phyloP scores from a whole-genome alignment of 306 rosid genomes.

The Cercis canadensis region DNA sequence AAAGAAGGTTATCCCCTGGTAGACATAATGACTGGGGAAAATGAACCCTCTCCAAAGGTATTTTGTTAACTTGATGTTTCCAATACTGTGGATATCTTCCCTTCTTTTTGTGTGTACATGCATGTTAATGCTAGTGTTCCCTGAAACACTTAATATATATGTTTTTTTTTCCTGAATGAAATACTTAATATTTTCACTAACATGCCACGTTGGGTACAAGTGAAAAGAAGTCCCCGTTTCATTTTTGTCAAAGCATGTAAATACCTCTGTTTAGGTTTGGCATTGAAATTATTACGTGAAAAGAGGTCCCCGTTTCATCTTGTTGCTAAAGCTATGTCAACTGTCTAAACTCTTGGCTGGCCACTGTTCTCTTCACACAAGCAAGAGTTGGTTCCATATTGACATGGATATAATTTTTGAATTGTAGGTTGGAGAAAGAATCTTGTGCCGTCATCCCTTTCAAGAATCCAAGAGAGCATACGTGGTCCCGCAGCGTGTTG shows the following conservation, averaged over 20 bases:
- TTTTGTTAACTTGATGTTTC: slow-evolving; percentile 28
- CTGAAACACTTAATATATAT: too few species aligned
- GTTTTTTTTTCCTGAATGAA: too few species aligned
- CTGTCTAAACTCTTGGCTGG: too few species aligned
- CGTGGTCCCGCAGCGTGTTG: slow-evolving; percentile 93
- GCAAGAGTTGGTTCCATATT: slow-evolving; percentile 4
- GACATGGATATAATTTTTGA: slow-evolving; percentile 27
- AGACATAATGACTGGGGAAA: slow-evolving; percentile 95
- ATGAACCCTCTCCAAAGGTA: slow-evolving; percentile 96
- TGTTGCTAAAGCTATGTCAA: too few species aligned
- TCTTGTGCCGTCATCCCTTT: slow-evolving; percentile 95
- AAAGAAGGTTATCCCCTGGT: slow-evolving; percentile 95
- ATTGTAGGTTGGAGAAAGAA: slow-evolving; percentile 87
- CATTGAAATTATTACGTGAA: too few species aligned
- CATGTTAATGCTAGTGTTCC: neutral
- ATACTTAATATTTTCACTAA: too few species aligned
- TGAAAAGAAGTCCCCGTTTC: too few species aligned
- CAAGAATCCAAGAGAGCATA: slow-evolving; percentile 98
- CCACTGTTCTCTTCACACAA: too few species aligned
- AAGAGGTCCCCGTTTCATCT: too few species aligned
- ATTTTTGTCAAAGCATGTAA: too few species aligned
- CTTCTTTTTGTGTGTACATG: neutral
- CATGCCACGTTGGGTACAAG: too few species aligned
- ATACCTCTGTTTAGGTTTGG: too few species aligned
- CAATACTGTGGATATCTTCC: neutral